Conservation (phyloP, 2,329 filamentous ascomycete genomes). For the Huntiella decipiens region DNA sequence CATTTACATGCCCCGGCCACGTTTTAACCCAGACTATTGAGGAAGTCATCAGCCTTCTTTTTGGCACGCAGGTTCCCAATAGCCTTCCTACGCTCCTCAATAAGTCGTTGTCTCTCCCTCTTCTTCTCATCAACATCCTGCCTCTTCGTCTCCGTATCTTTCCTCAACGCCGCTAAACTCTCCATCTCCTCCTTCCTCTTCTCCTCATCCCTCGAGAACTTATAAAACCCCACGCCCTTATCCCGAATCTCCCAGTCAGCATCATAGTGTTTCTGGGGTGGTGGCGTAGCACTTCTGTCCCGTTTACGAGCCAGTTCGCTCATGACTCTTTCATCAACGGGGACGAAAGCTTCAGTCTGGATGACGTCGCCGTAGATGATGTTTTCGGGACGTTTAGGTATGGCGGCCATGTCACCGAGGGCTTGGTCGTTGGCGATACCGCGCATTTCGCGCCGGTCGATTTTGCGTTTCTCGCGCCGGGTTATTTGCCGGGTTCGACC, state of each 20-base stretch:
- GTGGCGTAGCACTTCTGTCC: constrained; percentile 64
- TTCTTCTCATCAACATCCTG: constrained; percentile 33
- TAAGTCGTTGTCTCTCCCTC: constrained; percentile 38
- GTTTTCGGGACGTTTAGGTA: constrained; percentile 23
- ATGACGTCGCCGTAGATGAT: constrained; percentile 69
- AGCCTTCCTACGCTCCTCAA: constrained; percentile 43
- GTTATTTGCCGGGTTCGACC: constrained; percentile 64
- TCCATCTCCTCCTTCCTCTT: constrained; percentile 53
- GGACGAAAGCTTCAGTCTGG: constrained; percentile 66
- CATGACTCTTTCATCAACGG: constrained; percentile 56
- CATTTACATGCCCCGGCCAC: too few relatives aligned
- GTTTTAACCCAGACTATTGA: constrained; percentile 28
- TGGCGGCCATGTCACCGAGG: not conserved
- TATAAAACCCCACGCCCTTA: constrained; percentile 82
- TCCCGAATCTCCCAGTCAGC: constrained; percentile 64
- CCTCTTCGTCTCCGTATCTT: constrained; percentile 41
- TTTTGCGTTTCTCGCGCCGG: constrained; percentile 43
- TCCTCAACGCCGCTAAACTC: constrained; percentile 45
- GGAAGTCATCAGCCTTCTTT: constrained; percentile 53
- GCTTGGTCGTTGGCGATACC: not conserved
- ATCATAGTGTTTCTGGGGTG: constrained; percentile 68
- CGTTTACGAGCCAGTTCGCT: constrained; percentile 56
- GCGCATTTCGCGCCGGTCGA: constrained; percentile 30
- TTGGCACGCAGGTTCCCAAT: constrained; percentile 43
- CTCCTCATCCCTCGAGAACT: constrained; percentile 62